A percentile compares a stretch with the other conserved stretches of the same genome.
phyloP scores from a whole-genome alignment of 208 protist genomes.

The Trypanosomatidae sp. region DNA sequence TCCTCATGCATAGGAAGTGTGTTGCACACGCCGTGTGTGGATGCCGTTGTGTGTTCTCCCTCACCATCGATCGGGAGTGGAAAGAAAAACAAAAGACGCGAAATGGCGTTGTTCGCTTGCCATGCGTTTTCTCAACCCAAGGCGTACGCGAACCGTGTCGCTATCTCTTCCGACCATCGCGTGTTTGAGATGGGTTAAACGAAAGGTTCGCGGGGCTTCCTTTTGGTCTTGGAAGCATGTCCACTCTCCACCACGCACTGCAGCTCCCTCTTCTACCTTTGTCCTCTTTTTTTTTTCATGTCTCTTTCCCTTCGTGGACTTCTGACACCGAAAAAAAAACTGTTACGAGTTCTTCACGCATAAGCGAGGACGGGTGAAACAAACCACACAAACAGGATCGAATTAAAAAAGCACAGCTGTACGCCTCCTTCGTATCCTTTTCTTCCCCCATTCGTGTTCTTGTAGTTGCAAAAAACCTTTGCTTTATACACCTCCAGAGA shows the following conservation, averaged over 20 bases:
- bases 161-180: background rate
- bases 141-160: background rate
- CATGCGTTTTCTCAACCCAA: background rate
- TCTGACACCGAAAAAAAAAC: background rate
- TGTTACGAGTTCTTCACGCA: constrained; percentile 2
- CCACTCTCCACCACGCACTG: background rate
- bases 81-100: background rate
- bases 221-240: background rate
- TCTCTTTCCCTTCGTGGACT: background rate
- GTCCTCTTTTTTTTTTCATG: background rate
- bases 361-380: constrained; percentile 11
- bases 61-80: background rate
- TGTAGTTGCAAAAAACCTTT: background rate
- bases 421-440: background rate
- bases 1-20: background rate
- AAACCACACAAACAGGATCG: constrained; percentile 7
- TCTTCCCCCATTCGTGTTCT: background rate
- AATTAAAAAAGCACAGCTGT: background rate
- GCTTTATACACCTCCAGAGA: constrained; percentile 4
- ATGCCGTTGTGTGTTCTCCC: background rate
- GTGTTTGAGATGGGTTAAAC: background rate
- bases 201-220: background rate
- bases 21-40: background rate
- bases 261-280: background rate
- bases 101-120: background rate